These are phyloP conservation scores for Radiomyces spectabilis DNA, from an alignment of 192 early-diverging fungal genomes.

Conservation along the genomic window DNA sequence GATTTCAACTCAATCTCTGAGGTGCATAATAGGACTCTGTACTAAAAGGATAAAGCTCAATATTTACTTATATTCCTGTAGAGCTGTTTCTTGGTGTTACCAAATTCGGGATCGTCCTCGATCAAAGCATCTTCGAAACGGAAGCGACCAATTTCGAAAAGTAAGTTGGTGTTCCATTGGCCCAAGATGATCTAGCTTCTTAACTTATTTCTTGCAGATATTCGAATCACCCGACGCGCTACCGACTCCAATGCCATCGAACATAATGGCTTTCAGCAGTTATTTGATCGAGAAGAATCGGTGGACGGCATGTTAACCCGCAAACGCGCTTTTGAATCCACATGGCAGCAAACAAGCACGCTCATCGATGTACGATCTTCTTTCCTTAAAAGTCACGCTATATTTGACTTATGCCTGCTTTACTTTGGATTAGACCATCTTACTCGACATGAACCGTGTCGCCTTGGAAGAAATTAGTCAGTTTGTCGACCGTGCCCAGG, in stretches of 20 bases:
- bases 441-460: slow-evolving; percentile 50
- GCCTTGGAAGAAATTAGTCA: slow-evolving; percentile 46
- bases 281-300: slow-evolving; percentile 52
- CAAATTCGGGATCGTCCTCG: no score
- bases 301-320: slow-evolving; percentile 41
- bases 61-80: slow-evolving; percentile 1
- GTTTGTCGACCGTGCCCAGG: slow-evolving; percentile 56
- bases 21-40: slow-evolving; percentile 4
- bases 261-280: slow-evolving; percentile 50
- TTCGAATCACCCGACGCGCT: background rate
- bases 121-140: background rate
- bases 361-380: slow-evolving; percentile 33
- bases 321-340: slow-evolving; percentile 35
- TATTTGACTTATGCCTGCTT: background rate
- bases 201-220: background rate
- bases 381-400: background rate
- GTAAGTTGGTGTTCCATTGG: background rate
- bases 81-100: slow-evolving; percentile 36
- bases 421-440: slow-evolving; percentile 30
- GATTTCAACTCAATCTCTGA: slow-evolving; percentile 42
- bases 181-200: background rate
- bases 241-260: slow-evolving; percentile 13
- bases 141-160: slow-evolving; percentile 5
- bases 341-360: slow-evolving; percentile 43
- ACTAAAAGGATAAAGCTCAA: background rate